These are phyloP conservation scores for Suaeda aralocaspica DNA, from an alignment of 148 eudicot genomes.

Conservation along the genomic window DNA sequence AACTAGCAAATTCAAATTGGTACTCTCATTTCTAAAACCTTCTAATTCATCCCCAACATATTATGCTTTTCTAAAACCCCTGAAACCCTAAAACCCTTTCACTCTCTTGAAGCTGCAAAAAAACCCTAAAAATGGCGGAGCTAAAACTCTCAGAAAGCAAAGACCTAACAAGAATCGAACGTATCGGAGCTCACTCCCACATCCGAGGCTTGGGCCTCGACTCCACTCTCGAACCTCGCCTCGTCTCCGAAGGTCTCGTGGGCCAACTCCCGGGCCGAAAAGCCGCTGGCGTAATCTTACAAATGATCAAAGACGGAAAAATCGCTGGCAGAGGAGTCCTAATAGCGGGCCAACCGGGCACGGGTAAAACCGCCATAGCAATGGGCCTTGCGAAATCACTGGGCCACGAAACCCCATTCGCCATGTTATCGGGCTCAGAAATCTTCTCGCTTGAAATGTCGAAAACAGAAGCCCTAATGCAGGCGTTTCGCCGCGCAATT, in stretches of 20 bases:
- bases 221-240: conserved; percentile 74
- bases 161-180: conserved; percentile 87
- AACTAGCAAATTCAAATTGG: too few species aligned
- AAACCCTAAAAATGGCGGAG: conserved; percentile 51
- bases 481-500: conserved; percentile 74
- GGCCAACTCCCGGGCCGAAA: conserved; percentile 84
- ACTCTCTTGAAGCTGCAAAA: too few species aligned
- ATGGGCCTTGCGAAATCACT: conserved; percentile 95
- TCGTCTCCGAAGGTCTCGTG: conserved; percentile 84
- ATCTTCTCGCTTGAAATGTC: conserved; percentile 92
- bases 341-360: conserved; percentile 94
- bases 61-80: too few species aligned
- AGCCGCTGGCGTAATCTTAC: conserved; percentile 91
- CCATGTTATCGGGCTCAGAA: conserved; percentile 85
- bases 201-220: conserved; percentile 93
- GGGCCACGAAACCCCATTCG: conserved; percentile 79
- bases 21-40: too few species aligned
- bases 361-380: conserved; percentile 96
- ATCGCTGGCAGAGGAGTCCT: conserved; percentile 94
- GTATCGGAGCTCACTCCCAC: conserved; percentile 98
- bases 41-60: too few species aligned
- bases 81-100: too few species aligned
- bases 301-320: conserved; percentile 82
- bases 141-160: conserved; percentile 68
- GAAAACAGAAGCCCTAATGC: conserved; percentile 87